Evolutionary conservation across 768 basidiomycete species (phyloP).

Genomic region (Coprinopsis strossmayeri): DNA sequence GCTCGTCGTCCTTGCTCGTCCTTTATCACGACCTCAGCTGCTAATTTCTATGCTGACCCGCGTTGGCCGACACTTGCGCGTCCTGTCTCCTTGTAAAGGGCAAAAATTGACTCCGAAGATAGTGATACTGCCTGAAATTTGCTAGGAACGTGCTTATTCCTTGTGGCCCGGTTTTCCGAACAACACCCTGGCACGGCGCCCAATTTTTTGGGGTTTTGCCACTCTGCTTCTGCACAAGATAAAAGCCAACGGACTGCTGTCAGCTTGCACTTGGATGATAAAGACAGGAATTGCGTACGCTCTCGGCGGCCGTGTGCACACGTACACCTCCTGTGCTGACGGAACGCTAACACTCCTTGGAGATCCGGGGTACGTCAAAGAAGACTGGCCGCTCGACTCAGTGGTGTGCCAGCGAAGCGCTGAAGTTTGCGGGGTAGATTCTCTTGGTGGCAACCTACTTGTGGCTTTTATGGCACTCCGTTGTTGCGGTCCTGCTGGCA

Average conservation of each 20-base stretch:
- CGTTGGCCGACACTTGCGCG: too few species aligned
- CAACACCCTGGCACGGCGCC: background rate
- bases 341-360: conserved; percentile 1
- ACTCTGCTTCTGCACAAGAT: too few species aligned
- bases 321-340: background rate
- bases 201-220: too few species aligned
- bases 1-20: too few species aligned
- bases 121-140: background rate
- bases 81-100: too few species aligned
- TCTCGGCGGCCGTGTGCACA: background rate
- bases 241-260: too few species aligned
- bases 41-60: too few species aligned
- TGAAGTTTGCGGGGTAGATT: background rate
- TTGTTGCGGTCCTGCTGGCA: background rate
- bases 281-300: too few species aligned
- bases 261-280: too few species aligned
- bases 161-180: background rate
- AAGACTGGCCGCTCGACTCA: too few species aligned
- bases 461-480: background rate
- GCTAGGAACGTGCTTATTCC: background rate
- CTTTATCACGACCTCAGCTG: too few species aligned
- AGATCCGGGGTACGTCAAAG: conserved; percentile 2
- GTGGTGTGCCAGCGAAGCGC: background rate
- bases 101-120: background rate
- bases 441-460: background rate